These are phyloP conservation scores for Cryptococcus wingfieldii DNA, from an alignment of 1,284 basidiomycete species.

Conservation along the genomic window DNA sequence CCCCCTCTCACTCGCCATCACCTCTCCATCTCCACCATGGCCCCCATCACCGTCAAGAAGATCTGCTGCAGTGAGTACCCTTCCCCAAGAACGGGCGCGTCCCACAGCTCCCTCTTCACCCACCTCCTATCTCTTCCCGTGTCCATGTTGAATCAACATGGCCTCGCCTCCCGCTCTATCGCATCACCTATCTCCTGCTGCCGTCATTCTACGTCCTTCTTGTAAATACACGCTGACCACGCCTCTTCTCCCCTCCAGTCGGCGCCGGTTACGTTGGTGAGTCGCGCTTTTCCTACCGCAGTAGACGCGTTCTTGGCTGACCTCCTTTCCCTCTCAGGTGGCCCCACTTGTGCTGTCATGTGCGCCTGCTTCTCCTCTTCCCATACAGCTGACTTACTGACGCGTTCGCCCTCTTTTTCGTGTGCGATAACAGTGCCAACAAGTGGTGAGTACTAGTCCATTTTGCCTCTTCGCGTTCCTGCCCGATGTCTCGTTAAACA, in stretches of 20 bases:
- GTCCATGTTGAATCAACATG: constrained; percentile 7
- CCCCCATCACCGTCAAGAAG: constrained; percentile 65
- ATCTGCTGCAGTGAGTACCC: constrained; percentile 80
- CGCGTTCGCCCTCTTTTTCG: constrained; percentile 1
- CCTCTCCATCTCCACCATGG: constrained; percentile 33
- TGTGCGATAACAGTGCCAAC: constrained; percentile 20
- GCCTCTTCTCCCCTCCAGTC: constrained; percentile 53
- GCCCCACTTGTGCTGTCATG: constrained; percentile 91
- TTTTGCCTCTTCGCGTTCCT: neutral
- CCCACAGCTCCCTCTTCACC: neutral
- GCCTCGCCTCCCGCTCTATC: neutral
- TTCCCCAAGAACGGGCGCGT: constrained; percentile 4
- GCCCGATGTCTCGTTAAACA: neutral
- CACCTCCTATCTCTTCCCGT: constrained; percentile 4
- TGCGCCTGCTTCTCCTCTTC: constrained; percentile 12
- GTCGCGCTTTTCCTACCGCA: constrained; percentile 35
- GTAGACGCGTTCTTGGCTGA: constrained; percentile 11
- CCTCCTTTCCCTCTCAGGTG: constrained; percentile 56
- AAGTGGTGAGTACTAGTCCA: constrained; percentile 33
- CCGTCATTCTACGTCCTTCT: neutral
- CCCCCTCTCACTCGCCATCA: constrained; percentile 2
- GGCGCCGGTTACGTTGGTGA: constrained; percentile 94
- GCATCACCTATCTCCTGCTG: neutral
- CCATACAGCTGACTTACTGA: constrained; percentile 3
- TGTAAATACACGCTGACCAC: constrained; percentile 10